Evolutionary conservation across 164 flowering plant genomes (phyloP).

Genomic region (Dillenia suffruticosa): DNA sequence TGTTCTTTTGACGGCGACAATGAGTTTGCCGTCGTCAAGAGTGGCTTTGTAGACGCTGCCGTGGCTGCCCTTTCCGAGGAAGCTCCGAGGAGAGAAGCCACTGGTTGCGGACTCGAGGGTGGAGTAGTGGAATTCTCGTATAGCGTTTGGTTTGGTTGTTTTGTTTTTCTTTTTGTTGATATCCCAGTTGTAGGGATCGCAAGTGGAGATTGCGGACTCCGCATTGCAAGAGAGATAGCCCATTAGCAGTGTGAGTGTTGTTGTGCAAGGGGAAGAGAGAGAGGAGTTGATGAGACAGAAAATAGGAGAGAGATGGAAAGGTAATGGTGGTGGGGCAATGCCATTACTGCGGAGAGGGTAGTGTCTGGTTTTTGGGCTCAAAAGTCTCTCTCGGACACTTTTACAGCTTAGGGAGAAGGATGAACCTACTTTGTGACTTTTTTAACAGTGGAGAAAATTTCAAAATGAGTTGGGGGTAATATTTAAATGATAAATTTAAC

Average conservation of each 20-base stretch:
- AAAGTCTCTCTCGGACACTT: no score
- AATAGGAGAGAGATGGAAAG: neutral
- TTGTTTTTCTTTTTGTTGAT: slow-evolving; percentile 2
- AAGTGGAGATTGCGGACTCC: slow-evolving; percentile 54
- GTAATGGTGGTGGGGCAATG: slow-evolving; percentile 3
- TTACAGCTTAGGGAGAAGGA: no score
- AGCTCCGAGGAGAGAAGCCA: slow-evolving; percentile 47
- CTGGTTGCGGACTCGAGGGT: slow-evolving; percentile 65
- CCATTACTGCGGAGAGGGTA: slow-evolving; percentile 11
- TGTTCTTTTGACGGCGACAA: slow-evolving; percentile 63
- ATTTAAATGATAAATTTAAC: no score
- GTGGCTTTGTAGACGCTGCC: slow-evolving; percentile 72
- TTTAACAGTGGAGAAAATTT: no score
- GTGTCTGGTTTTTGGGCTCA: no score
- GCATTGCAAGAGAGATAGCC: slow-evolving; percentile 76
- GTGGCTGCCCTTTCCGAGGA: slow-evolving; percentile 91
- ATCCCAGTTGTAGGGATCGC: slow-evolving; percentile 51
- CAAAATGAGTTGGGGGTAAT: no score
- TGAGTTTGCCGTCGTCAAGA: slow-evolving; percentile 42
- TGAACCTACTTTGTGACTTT: no score
- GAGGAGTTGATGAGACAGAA: neutral
- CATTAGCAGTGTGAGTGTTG: slow-evolving; percentile 24
- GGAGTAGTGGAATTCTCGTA: slow-evolving; percentile 35
- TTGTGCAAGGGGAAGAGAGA: neutral
- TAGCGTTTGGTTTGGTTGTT: slow-evolving; percentile 4